Evolutionary conservation across 306 rosid genomes (phyloP), one percentile per base, ranked within the genome.

Genomic region (Lupinus albus): DNA sequence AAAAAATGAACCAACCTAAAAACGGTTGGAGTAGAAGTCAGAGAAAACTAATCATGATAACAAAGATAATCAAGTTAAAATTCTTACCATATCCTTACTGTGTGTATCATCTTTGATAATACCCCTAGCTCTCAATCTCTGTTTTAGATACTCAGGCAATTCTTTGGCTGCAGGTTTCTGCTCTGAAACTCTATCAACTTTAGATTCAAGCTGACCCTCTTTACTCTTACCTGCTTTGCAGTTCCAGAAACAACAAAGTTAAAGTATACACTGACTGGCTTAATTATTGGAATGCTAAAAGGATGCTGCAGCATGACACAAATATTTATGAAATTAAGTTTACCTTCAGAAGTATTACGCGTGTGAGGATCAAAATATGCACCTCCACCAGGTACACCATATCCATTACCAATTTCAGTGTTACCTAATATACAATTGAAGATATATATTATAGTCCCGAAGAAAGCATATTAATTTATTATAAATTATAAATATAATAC

Each of bases 331-430:
- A 30, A 82, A 74, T 25, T 25, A 58, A 13, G 47, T 42, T 47
- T 74, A 78, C 85, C 85, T 74, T 75, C 44, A 61, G 74, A 62
- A 18, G 70, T 11, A 53, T 62, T 76, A 66, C 81, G 78, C 60
- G 51, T 72, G 38, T 78, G 32, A 70, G 78, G 82, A 70, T 84
- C 86, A 73, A 69, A 68, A 70, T 85, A 92, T 64, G 96, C 95
- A 69, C 95, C 90, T 74, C 96, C 98, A 55, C 98, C 98, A 7
- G 98, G 98, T 69, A 92, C 96, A 35, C 98, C 98, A 80, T 92
- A 89, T 14, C 98, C 98, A 67, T 92, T 92, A 50, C 98, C 96
- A 55, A 92, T 92, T 82, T 92, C 98, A 35, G 82, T 51, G 82
- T 92, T 92, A 71, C 89, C 98, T 92, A 83, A 51, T 64, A 69